Evolutionary conservation across 2,329 filamentous ascomycete genomes (phyloP).

Genomic region (Geoglossum cookeanum): DNA sequence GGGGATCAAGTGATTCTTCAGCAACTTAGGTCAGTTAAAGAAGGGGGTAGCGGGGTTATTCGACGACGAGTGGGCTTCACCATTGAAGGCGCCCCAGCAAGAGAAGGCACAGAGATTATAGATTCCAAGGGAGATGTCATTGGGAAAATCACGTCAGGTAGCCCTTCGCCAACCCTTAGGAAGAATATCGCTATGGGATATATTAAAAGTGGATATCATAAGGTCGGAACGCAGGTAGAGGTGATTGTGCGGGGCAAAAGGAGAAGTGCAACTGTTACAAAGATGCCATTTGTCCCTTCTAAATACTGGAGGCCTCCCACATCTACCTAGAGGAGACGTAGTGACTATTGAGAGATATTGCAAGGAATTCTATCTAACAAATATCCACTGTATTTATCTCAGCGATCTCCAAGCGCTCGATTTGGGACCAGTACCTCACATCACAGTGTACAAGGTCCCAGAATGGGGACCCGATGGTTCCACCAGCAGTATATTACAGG

Average conservation of each 20-base stretch:
- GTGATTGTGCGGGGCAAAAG: slow-evolving; percentile 60
- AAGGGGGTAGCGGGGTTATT: slow-evolving; percentile 49
- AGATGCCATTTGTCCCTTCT: slow-evolving; percentile 74
- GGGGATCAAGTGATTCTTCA: slow-evolving; percentile 59
- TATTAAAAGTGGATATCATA: slow-evolving; percentile 61
- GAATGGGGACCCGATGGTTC: too few species aligned
- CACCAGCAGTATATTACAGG: too few species aligned
- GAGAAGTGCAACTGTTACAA: slow-evolving; percentile 55
- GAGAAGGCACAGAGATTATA: slow-evolving; percentile 66
- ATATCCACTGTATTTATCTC: too few species aligned
- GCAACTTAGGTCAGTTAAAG: slow-evolving; percentile 55
- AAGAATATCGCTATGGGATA: slow-evolving; percentile 97
- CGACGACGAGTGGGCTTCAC: slow-evolving; percentile 64
- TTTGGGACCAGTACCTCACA: too few species aligned
- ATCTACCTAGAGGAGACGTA: too few species aligned
- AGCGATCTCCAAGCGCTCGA: too few species aligned
- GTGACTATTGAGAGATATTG: too few species aligned
- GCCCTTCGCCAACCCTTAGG: slow-evolving; percentile 67
- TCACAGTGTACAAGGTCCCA: too few species aligned
- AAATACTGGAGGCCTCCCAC: slow-evolving; percentile 47
- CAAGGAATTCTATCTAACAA: too few species aligned
- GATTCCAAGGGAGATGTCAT: slow-evolving; percentile 43
- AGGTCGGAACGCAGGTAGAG: slow-evolving; percentile 62
- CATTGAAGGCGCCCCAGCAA: slow-evolving; percentile 69
- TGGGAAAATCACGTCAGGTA: slow-evolving; percentile 72